A percentile compares a stretch with the other conserved stretches of the same genome.
These are phyloP conservation scores for Neurospora sp. DNA, from an alignment of 495 filamentous ascomycete species.

Conservation along the genomic window DNA sequence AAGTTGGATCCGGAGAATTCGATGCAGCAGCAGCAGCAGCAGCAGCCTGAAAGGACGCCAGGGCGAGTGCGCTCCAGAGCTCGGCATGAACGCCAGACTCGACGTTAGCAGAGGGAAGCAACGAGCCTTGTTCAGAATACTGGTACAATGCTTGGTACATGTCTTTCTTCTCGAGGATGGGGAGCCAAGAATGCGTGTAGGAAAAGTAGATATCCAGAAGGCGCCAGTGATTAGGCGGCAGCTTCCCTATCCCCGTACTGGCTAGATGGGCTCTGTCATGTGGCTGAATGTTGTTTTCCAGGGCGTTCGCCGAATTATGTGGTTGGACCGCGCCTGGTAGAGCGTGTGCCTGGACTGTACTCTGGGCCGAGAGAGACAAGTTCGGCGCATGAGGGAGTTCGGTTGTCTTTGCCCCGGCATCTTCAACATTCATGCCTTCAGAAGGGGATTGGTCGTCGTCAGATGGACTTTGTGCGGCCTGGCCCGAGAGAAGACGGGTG, in stretches of 20 bases:
- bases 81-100: slow-evolving; percentile 51
- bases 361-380: slow-evolving; percentile 19
- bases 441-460: slow-evolving; percentile 23
- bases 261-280: not conserved
- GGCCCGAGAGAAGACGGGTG: slow-evolving; percentile 43
- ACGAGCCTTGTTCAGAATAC: slow-evolving; percentile 27
- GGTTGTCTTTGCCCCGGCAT: slow-evolving; percentile 9
- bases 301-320: not conserved
- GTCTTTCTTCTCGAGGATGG: slow-evolving; percentile 60
- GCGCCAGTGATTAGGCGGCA: slow-evolving; percentile 53
- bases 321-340: not conserved
- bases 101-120: slow-evolving; percentile 12
- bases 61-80: slow-evolving; percentile 53
- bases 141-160: slow-evolving; percentile 39
- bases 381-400: slow-evolving; percentile 3
- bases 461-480: slow-evolving; percentile 17
- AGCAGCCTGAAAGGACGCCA: slow-evolving; percentile 39
- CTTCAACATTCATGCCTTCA: slow-evolving; percentile 27
- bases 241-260: slow-evolving; percentile 10
- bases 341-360: slow-evolving; percentile 22
- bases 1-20: slow-evolving; percentile 10
- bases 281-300: not conserved
- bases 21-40: slow-evolving; percentile 13
- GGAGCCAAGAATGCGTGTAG: slow-evolving; percentile 63
- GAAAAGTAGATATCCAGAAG: slow-evolving; percentile 65